Evolutionary conservation across 1,284 basidiomycete species (phyloP), one percentile per base, ranked within the genome.

Genomic region (Trametes versicolor): DNA sequence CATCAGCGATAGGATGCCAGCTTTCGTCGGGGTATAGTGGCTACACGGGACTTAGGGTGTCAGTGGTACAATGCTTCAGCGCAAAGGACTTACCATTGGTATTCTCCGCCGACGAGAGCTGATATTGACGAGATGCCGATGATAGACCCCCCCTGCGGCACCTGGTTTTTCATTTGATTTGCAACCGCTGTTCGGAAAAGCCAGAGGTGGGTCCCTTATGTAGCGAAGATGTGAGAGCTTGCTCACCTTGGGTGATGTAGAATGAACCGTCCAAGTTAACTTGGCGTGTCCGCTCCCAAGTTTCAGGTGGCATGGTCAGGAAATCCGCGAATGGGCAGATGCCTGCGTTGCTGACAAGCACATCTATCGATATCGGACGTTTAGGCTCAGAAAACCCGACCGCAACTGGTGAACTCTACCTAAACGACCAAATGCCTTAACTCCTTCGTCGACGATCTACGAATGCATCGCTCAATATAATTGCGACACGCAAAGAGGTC

Each of bases 21-120:
- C 93, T 74, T 94, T 94, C 2, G 92, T 94, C 0, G 93, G 92
- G 0, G 91, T 93, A 73, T 94, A 94, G 74, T 94, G 92, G 51
- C 87, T 87, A 66, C 23, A 13, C 27, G 23, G 9, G 23, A 10
- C 17, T 55, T 25, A 58, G 62, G 65, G 57, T 53, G n/a, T 37
- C 41, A 19, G 29, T 19, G n/a, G 29, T 19, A 34, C 47, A 43
- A 39, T 36, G 29, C 15, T 17, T 15, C 23, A 59, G n/a, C 23
- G 34, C 43, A 27, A 17, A n/a, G 17, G 10, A 49, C 77, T 47
- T 68, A 87, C 87, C 85, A 87, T 80, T 94, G 92, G 62, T 88
- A 80, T 62, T 85, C 91, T 12, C 92, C 92, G 8, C 92, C 92
- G 48, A 94, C 91, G 23, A 94, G 82, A 0, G 91, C 92, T 19